Base-by-base conservation (phyloP, 805 yeast genomes). In the Candida ipomoeae region DNA sequence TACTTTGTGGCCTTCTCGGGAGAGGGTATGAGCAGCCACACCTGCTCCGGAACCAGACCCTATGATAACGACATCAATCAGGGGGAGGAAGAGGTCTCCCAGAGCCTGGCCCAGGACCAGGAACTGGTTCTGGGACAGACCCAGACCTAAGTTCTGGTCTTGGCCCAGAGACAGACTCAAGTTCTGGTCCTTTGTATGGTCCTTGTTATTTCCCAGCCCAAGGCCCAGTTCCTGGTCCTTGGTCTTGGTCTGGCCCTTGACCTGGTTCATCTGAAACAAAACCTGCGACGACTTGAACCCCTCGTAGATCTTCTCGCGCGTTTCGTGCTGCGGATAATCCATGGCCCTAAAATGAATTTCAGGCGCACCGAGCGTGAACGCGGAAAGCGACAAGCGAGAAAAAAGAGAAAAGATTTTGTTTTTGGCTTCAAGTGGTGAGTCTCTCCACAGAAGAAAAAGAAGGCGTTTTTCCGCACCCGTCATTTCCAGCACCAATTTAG, bases 21-120 rank as follows among this genome's bases (percentile, higher is more conserved):
- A 62, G 38, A 80, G 68, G 1, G 77, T 68, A 43, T 72, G 71
- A 4, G 81, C 83, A 0, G 69, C 76, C 0, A 79, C 83, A 6
- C 82, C 81, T 1, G 81, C 80, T 5, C 82, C 79, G 11, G 77
- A 61, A 1, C 84, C 84, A 4, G 81, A 74, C 3, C 84, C 84
- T 37, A 79, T 66, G 36, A 80, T 68, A 11, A 75, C 62, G 3
- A 65, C 80, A 51, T 79, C 82, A 31, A 71, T 55, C n/a, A 67
- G 61, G 5, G 74, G 71, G 40, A 72, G 47, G 48, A 66, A 62
- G 36, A 72, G 62, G 50, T 69, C 74, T 4, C 39, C 52, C 7
- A 75, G 75, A 33, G 7, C 6, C 23, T 1, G 23, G 6, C 26
- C 26, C 26, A 23, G 10, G 26, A 1, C 26, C 26, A 23, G 26